Base-by-base conservation (phyloP, 345 rosid species). In the Melastoma malabathricum region DNA sequence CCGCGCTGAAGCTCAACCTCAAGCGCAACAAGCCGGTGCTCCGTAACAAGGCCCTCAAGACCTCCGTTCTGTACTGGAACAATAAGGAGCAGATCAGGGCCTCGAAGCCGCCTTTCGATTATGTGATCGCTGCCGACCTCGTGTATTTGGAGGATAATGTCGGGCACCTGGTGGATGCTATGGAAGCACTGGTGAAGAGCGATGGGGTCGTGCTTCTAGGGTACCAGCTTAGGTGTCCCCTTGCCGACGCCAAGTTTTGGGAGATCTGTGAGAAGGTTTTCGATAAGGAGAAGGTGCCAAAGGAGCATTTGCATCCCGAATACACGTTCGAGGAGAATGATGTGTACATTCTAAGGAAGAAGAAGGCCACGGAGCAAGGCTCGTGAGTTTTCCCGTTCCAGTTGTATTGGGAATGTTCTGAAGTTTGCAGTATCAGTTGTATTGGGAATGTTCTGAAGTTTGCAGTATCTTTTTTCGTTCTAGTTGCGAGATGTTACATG, bases 1-100 rank as follows among this genome's bases (percentile, higher is more conserved):
- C 94, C 15, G 94, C 95, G 5, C 77, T 89, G 47, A 83, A 76
- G 63, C 95, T 79, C 80, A 89, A 86, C 65, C 86, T 89, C 65
- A 89, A 86, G 68, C 81, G 90, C 47, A 89, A 89, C 77, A 89
- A 86, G 57, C 68, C 78, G 22, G 77, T 71, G 49, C 71, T 85
- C 4, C 80, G 72, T 5, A 27, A 27, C 31, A 85, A 83, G 69
- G 46, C 57, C 58, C 65, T 85, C 6, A 85, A 81, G 57, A 63
- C 82, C 15, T 65, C 89, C 9, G 55, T 83, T 22, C 66, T 83
- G 12, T 67, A 70, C 59, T 85, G 97, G 97, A 85, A 76, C 66
- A 81, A 77, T 5, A 31, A 20, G 20, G 84, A 77, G 17, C 95
- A 85, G 64, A 79, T 89, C 47, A 43, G 52, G 41, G 76, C 81